Percentiles rank a stretch among this genome's conserved stretches.
These are phyloP conservation scores for Royoungia palumana DNA, from an alignment of 768 basidiomycete genomes.

Conservation along the genomic window DNA sequence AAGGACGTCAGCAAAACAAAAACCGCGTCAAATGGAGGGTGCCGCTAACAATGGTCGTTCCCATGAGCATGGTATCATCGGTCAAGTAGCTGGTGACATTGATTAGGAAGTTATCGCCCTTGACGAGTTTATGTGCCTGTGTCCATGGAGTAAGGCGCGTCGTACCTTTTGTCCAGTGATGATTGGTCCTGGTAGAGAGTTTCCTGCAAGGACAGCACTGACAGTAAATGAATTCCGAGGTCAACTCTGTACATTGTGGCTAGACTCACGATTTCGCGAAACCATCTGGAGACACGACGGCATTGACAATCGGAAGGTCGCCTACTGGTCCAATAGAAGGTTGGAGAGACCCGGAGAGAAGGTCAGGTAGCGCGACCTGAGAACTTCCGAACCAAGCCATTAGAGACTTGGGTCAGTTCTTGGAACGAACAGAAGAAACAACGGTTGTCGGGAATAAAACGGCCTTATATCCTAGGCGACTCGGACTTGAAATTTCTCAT, in stretches of 20 bases:
- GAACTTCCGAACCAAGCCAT: conserved; percentile 8
- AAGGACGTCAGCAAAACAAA: neutral
- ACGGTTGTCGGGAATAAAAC: neutral
- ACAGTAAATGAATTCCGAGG: conserved; percentile 7
- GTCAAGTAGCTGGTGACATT: conserved; percentile 17
- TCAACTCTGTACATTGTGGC: neutral
- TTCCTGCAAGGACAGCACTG: conserved; percentile 36
- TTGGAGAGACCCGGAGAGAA: neutral
- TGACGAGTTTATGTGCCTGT: neutral
- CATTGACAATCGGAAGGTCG: conserved; percentile 26
- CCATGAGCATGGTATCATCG: conserved; percentile 17
- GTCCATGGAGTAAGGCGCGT: neutral
- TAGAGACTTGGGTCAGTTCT: too few relatives aligned
- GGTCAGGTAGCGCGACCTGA: conserved; percentile 1
- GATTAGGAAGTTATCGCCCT: conserved; percentile 16
- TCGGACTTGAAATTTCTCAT: neutral
- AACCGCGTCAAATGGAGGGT: neutral
- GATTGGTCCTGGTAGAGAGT: conserved; percentile 37
- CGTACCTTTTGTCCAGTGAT: conserved; percentile 37
- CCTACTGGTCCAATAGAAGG: conserved; percentile 16
- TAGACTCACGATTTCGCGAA: conserved; percentile 26
- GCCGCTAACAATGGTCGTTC: conserved; percentile 17
- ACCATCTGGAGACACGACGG: conserved; percentile 33
- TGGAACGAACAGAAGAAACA: neutral
- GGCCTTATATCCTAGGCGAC: neutral